These are phyloP conservation scores for Penicillium sp. DNA, from an alignment of 2,329 filamentous ascomycete genomes.

Conservation along the genomic window DNA sequence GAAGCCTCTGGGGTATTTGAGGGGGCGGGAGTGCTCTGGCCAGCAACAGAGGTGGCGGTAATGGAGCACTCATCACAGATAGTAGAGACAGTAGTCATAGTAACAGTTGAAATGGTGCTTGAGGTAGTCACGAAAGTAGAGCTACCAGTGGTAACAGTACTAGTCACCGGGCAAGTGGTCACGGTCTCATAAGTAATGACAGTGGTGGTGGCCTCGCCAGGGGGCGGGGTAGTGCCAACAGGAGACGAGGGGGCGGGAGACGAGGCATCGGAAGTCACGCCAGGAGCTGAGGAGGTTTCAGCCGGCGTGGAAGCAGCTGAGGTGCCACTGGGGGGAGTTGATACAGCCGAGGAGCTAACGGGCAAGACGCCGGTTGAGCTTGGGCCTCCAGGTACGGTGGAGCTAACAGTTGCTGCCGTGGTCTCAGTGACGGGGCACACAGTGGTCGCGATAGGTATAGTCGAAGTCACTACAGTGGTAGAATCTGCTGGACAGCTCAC, in stretches of 20 bases:
- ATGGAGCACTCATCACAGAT: constrained; percentile 21
- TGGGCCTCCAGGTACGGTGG: neutral
- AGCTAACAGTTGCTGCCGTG: neutral
- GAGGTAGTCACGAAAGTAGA: constrained; percentile 47
- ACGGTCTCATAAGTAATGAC: constrained; percentile 27
- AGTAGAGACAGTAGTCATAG: constrained; percentile 26
- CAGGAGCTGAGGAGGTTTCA: neutral
- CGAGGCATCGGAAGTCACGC: neutral
- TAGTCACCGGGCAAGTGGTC: constrained; percentile 32
- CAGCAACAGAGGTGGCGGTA: constrained; percentile 12
- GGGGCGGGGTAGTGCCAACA: neutral
- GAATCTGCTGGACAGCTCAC: constrained; percentile 52
- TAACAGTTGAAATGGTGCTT: constrained; percentile 56
- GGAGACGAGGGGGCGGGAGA: neutral
- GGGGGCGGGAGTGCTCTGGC: neutral
- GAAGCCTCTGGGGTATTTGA: neutral
- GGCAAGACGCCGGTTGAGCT: neutral
- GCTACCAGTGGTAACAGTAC: constrained; percentile 40
- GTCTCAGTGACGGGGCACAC: neutral
- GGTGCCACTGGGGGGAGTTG: neutral
- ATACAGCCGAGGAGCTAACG: neutral
- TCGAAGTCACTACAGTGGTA: constrained; percentile 52
- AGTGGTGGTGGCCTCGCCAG: constrained; percentile 17
- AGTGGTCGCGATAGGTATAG: constrained; percentile 17
- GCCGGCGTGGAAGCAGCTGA: neutral